Conservation (phyloP, 2,329 filamentous ascomycete genomes). For the Fusarium papillatum region DNA sequence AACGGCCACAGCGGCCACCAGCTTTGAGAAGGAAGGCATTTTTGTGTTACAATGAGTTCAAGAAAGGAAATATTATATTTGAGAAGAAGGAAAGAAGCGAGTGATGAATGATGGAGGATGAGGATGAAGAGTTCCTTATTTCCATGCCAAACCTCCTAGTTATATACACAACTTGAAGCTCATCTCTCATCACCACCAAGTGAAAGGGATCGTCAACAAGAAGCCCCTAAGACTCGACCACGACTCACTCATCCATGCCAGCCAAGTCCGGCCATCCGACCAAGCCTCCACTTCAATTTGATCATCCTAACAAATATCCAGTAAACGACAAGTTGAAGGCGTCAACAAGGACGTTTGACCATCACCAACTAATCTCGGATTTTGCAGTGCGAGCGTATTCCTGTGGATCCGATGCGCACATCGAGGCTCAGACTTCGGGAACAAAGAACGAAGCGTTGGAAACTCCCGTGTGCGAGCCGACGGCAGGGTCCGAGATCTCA, state of each 20-base stretch:
- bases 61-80: background rate
- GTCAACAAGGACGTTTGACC: background rate
- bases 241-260: conserved; percentile 2
- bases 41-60: background rate
- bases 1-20: conserved; percentile 29
- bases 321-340: background rate
- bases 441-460: background rate
- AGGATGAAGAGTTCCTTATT: background rate
- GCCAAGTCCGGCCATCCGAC: background rate
- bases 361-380: conserved; percentile 28
- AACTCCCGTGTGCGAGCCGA: background rate
- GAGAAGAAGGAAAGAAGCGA: background rate
- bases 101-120: background rate
- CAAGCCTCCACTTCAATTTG: conserved; percentile 2
- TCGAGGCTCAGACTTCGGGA: conserved; percentile 3
- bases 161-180: conserved; percentile 30
- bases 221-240: background rate
- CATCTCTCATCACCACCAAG: background rate
- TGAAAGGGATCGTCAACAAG: background rate
- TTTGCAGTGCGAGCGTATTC: conserved; percentile 16
- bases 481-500: background rate
- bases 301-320: background rate
- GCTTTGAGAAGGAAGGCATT: conserved; percentile 36
- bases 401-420: background rate
- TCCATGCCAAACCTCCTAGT: background rate